Evolutionary conservation across 306 rosid species (phyloP), one percentile per base, ranked within the genome.

Genomic region (Pterocarpus santalinus): DNA sequence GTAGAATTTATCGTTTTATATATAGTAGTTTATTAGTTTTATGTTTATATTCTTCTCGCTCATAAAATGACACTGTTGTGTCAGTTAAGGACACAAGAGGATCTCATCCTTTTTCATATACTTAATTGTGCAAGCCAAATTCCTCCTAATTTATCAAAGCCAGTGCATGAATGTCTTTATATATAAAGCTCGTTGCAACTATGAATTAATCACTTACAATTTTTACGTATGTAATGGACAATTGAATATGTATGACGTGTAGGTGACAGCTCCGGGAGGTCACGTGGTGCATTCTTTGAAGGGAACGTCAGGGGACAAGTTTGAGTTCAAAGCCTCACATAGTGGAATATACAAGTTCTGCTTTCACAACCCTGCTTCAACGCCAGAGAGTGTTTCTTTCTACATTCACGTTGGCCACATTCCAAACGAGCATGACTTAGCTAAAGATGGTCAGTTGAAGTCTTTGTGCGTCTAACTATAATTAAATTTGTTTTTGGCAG

Each of bases 321-420:
- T 93, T 90, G 94, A 93, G 82, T 89, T 92, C 78, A 92, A 89
- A 81, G 97, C 99, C 14, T 65, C 90, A 22, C 83, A 89, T 32
- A 83, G 61, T 56, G 99, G 98, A 80, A 81, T 90, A 76, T 92
- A 87, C 70, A 87, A 82, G 38, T 95, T 95, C 80, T 92, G 99
- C 63, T 95, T 95, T 62, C 87, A 84, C 33, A 95, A 95, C 79
- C 95, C 97, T 5, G 71, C 81, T 81, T 84, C 94, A 1, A 88
- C 97, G 3, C 97, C 98, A 0, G 98, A 95, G 83, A 95, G 96
- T 6, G 91, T 95, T 4, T 95, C 98, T 38, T 95, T 95, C 86
- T 84, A 93, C 90, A 88, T 95, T 47, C 99, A 95, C 62, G 86
- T 95, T 64, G 97, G 99, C 12, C 99, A 93, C 82, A 93, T 95